phyloP scores from a whole-genome alignment of 2,329 filamentous ascomycete genomes.

The Colletotrichum paranaense region DNA sequence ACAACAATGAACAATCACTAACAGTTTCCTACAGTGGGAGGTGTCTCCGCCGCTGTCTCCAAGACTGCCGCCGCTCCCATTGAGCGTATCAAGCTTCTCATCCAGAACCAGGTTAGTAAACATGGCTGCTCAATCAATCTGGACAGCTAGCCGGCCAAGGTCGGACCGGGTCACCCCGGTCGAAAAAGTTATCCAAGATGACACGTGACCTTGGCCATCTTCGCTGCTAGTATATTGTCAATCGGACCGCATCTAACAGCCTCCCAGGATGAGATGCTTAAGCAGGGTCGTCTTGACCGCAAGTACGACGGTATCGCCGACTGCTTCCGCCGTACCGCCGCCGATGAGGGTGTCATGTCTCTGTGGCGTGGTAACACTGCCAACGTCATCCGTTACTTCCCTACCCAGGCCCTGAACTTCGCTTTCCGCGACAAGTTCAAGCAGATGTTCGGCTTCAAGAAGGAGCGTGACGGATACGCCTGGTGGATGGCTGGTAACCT shows the following conservation, averaged over 20 bases:
- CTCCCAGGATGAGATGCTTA: conserved; percentile 97
- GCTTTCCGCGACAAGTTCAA: conserved; percentile 99
- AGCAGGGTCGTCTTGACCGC: conserved; percentile 96
- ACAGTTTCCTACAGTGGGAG: conserved; percentile 80
- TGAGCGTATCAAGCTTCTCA: conserved; percentile 99
- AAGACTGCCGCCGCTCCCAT: conserved; percentile 99
- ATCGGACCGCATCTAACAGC: conserved; percentile 43
- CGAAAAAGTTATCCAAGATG: neutral
- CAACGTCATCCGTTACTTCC: conserved; percentile 99
- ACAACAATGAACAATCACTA: conserved; percentile 30
- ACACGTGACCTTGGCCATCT: conserved; percentile 27
- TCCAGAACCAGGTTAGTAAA: conserved; percentile 97
- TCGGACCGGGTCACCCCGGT: conserved; percentile 15
- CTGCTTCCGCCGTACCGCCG: conserved; percentile 93
- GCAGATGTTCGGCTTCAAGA: conserved; percentile 99
- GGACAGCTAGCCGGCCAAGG: conserved; percentile 16
- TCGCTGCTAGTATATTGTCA: too few species aligned
- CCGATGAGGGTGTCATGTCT: conserved; percentile 91
- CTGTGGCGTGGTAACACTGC: conserved; percentile 99
- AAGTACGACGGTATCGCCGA: conserved; percentile 95
- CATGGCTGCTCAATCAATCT: neutral
- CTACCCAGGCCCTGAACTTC: conserved; percentile 99
- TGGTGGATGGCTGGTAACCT: conserved; percentile 99
- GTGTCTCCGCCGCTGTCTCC: conserved; percentile 99
- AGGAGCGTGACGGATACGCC: conserved; percentile 97